Base-by-base conservation (phyloP, 139 green algal genomes). In the Coccomyxa sp. region DNA sequence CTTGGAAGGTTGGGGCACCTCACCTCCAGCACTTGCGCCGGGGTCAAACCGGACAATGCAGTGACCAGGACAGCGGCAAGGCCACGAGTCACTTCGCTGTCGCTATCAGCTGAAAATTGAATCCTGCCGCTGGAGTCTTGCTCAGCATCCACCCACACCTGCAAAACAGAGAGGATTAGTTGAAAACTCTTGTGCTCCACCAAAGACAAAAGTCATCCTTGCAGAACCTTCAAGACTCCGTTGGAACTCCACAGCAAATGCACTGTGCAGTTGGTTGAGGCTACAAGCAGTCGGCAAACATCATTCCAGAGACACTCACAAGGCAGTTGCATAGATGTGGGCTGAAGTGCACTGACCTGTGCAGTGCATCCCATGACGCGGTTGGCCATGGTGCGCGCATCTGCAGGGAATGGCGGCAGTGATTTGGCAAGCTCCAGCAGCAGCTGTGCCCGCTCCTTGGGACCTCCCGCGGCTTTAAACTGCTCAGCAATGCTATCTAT, bases 341-440 rank as follows among this genome's bases (percentile, higher is more conserved):
- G 30, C 21, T 16, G 21, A 30, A 10, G 3, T 16, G 60, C 31
- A 51, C 84, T 21, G 67, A 93, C 91, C 83, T 96, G 91, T 11
- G 95, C 85, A 9, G 95, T 95, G 89, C 96, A 99, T 30, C 96
- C 96, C 92, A 99, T 97, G 18, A 99, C 95, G 18, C 95, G 88
- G 82, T 97, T 97, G 23, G 12, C 60, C 28, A 59, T 77, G 45
- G 28, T 85, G 77, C 83, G 83, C 0, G 87, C 78, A 0, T 78
- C 78, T 21, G 89, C 87, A 21, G 89, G 80, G 58, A 95, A 86
- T 0, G 79, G 31, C 0, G 88, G 79, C 59, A 94, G 71, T n/a
- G 10, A 28, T 32, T 79, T 74, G 1, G 85, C 90, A 30, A 87
- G 90, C 30, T 88, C 51, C 13, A 96, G 76, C 60, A 98, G 88